Evolutionary conservation across 768 basidiomycete genomes (phyloP), one percentile per base, ranked within the genome.

Genomic region (Amanita pseudoporphyria): DNA sequence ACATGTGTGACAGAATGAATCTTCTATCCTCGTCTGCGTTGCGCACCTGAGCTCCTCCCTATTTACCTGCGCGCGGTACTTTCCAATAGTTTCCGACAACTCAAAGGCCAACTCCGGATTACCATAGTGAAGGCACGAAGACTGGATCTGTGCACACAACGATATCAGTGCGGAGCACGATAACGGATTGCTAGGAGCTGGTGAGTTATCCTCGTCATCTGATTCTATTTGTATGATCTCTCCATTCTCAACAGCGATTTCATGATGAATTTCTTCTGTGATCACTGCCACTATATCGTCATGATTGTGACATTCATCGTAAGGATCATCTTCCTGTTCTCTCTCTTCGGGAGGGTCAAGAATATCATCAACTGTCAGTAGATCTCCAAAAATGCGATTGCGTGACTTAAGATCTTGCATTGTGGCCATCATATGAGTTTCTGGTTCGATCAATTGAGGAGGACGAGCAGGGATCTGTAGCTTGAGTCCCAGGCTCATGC

Each of bases 361-460:
- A 40, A 40, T 40, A 19, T 40, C 38, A 40, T 40, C 38, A 40
- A 40, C 16, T 7, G 38, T 40, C 9, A 19, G 38, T 19, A 40
- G 38, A 40, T 40, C 38, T 40, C 38, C 38, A 40, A 40, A 40
- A 40, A 40, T 40, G 16, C 38, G 10, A 40, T 40, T 40, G 16
- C 19, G 16, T 19, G 16, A 40, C 21, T 40, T 40, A 16, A 40
- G 38, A 40, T 40, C 38, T 19, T 9, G 6, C 6, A 40, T 16
- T 40, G 38, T 40, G 38, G 6, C 38, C 38, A 40, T 40, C 19
- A 40, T n/a, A 40, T 19, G 9, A 40, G 38, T 19, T 21, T 40
- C 38, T 4, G 19, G 7, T 19, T 40, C 16, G 19, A 40, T 21
- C 38, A 40, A 19, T 40, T 40, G 38, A 40, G 38, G n/a, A 9